phyloP scores from a whole-genome alignment of 306 rosid species.

The Adenanthera pavonina region DNA sequence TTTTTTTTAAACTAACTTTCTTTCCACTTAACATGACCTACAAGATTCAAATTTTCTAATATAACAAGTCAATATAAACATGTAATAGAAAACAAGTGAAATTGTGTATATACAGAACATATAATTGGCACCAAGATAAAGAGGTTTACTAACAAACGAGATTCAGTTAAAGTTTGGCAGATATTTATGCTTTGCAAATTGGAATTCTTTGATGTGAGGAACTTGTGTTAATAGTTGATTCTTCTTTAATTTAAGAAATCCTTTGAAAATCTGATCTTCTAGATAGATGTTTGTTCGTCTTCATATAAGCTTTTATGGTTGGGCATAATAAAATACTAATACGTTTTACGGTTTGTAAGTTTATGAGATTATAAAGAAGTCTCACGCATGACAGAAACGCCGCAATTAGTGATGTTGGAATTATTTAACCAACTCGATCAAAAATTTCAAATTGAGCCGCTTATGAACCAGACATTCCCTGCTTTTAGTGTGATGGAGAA shows the following conservation, averaged over 20 bases:
- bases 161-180: not conserved
- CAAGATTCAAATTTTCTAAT: not conserved
- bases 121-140: not conserved
- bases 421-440: constrained; percentile 1
- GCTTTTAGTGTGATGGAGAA: constrained; percentile 24
- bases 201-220: not conserved
- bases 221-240: not conserved
- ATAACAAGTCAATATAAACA: too few relatives aligned
- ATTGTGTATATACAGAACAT: too few relatives aligned
- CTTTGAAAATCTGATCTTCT: too few relatives aligned
- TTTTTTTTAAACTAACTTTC: too few relatives aligned
- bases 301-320: too few relatives aligned
- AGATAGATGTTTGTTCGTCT: too few relatives aligned
- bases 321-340: not conserved
- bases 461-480: constrained; percentile 25
- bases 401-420: not conserved
- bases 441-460: constrained; percentile 27
- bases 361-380: not conserved
- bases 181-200: not conserved
- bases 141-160: not conserved
- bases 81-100: too few relatives aligned
- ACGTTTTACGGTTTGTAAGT: not conserved
- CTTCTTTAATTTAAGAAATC: not conserved
- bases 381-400: not conserved
- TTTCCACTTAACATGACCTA: too few relatives aligned